Percentiles rank a stretch among this genome's conserved stretches.
phyloP scores from a whole-genome alignment of 2,329 filamentous ascomycete species.

The Pseudogymnoascus sp. region DNA sequence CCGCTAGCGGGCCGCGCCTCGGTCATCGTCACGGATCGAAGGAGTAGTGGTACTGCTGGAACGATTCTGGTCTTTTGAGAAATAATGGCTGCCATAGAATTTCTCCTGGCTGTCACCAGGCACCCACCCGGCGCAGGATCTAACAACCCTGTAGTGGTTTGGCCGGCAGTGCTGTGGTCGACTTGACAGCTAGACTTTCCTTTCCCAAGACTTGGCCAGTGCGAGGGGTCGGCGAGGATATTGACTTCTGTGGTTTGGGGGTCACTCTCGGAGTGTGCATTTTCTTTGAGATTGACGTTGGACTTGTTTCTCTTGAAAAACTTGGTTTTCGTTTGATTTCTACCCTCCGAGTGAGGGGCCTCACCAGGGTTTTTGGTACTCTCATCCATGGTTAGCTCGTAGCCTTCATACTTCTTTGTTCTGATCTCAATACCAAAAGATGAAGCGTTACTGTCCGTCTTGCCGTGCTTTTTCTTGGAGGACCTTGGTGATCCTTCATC shows the following conservation, averaged over 20 bases:
- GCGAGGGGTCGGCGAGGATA: slow-evolving; percentile 1
- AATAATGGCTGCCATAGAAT: slow-evolving; percentile 1
- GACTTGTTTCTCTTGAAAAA: background rate
- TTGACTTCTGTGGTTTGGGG: background rate
- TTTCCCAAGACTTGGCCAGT: slow-evolving; percentile 9
- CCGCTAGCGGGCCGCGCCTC: background rate
- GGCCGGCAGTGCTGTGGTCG: background rate
- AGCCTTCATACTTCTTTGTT: background rate
- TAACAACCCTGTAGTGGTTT: background rate
- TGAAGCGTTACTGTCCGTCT: slow-evolving; percentile 5
- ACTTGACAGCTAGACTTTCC: background rate
- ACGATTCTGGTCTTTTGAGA: background rate
- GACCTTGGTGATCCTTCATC: background rate
- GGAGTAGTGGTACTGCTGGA: background rate
- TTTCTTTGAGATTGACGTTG: slow-evolving; percentile 5
- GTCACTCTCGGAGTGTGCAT: background rate
- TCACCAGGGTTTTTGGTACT: background rate
- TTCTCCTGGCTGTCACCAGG: background rate
- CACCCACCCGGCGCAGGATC: background rate
- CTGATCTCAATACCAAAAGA: background rate
- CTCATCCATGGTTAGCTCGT: background rate
- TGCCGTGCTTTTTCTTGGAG: background rate
- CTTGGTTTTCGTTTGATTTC: background rate
- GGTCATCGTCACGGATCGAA: background rate
- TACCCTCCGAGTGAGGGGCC: background rate